Percentiles rank a stretch among this genome's conserved stretches.
These are phyloP conservation scores for Raphanus sativus DNA, from an alignment of 345 rosid genomes.

Conservation along the genomic window DNA sequence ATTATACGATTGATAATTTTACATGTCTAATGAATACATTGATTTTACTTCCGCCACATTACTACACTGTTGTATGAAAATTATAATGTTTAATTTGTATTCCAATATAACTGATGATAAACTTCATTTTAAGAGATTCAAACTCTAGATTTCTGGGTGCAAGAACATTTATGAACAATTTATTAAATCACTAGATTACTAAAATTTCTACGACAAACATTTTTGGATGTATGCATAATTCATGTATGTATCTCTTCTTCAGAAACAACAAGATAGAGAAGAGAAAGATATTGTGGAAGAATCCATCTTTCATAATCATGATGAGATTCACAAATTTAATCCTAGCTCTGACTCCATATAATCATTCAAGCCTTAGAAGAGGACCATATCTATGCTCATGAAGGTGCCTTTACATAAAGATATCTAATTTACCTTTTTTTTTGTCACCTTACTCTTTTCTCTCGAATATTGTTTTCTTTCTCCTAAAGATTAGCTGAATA, in stretches of 20 bases:
- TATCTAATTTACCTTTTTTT: slow-evolving; percentile 4
- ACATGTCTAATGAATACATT: not conserved
- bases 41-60: not conserved
- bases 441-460: not conserved
- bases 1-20: too few species aligned
- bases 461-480: too few species aligned
- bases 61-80: not conserved
- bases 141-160: too few species aligned
- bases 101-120: not conserved
- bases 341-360: slow-evolving; percentile 5
- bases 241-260: not conserved
- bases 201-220: too few species aligned
- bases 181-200: too few species aligned
- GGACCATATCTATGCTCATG: slow-evolving; percentile 21
- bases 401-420: slow-evolving; percentile 27
- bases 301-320: not conserved
- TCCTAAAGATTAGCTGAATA: not conserved
- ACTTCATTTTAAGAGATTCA: too few species aligned
- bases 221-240: too few species aligned
- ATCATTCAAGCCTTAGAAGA: slow-evolving; percentile 19
- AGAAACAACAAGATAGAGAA: slow-evolving; percentile 1
- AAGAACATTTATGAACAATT: too few species aligned
- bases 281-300: slow-evolving; percentile 2
- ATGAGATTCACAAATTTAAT: slow-evolving; percentile 16
- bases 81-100: too few species aligned